These are phyloP conservation scores for Xylariaceae sp. DNA, from an alignment of 2,329 filamentous ascomycete genomes.

Conservation along the genomic window DNA sequence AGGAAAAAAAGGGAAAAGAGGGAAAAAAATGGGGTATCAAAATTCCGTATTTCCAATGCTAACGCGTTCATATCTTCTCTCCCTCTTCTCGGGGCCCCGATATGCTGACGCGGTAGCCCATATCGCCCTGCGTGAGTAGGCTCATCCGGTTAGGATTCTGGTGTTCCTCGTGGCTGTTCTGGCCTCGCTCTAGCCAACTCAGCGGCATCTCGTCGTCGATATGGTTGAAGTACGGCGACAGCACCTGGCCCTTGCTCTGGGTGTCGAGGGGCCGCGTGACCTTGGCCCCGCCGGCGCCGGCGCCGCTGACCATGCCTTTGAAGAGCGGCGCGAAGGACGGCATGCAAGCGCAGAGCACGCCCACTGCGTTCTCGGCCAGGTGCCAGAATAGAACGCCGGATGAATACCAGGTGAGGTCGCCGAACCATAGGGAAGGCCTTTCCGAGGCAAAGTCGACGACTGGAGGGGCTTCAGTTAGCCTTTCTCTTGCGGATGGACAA, in stretches of 20 bases:
- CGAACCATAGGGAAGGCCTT: conserved; percentile 8
- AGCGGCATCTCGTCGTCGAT: conserved; percentile 8
- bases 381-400: conserved; percentile 22
- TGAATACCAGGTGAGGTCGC: conserved; percentile 21
- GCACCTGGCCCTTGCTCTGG: neutral
- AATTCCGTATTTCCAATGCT: neutral
- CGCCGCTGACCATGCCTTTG: conserved; percentile 1
- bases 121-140: no score
- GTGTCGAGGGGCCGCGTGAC: neutral
- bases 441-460: conserved; percentile 14
- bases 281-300: neutral
- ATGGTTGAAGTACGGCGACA: conserved; percentile 8
- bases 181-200: neutral
- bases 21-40: conserved; percentile 7
- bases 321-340: conserved; percentile 16
- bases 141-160: no score
- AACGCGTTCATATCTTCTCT: neutral
- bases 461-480: conserved; percentile 2
- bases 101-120: neutral
- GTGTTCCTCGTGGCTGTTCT: neutral
- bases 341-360: conserved; percentile 17
- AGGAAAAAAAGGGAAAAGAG: neutral
- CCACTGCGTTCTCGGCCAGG: conserved; percentile 20
- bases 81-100: neutral
- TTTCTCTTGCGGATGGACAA: neutral